Conservation (phyloP, 805 yeast genomes). For the Millerozyma acaciae region DNA sequence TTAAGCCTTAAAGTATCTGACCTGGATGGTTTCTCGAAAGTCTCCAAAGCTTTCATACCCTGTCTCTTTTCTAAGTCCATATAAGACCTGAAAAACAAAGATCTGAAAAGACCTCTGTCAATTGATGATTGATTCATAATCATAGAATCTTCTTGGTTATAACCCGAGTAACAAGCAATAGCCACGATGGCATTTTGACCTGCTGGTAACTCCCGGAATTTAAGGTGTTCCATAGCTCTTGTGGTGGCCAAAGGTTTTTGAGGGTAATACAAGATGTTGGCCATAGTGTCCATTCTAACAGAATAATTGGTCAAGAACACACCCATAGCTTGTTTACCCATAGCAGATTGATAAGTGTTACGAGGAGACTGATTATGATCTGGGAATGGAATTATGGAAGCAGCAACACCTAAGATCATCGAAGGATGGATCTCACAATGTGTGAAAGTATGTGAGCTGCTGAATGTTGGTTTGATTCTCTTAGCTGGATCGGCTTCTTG, state of each 20-base stretch:
- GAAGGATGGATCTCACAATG: constrained; percentile 99
- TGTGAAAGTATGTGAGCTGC: constrained; percentile 72
- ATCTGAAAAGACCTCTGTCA: constrained; percentile 94
- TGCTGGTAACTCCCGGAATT: constrained; percentile 97
- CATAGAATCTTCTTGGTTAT: constrained; percentile 99
- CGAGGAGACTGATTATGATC: constrained; percentile 99
- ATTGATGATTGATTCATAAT: constrained; percentile 98
- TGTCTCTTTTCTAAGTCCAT: constrained; percentile 98
- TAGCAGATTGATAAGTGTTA: constrained; percentile 98
- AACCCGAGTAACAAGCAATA: constrained; percentile 96
- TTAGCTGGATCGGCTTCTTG: constrained; percentile 68
- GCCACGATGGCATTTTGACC: constrained; percentile 99
- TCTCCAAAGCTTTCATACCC: constrained; percentile 97
- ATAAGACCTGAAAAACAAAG: constrained; percentile 92
- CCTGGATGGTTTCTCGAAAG: constrained; percentile 94
- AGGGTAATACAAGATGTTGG: constrained; percentile 93
- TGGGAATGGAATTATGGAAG: constrained; percentile 98
- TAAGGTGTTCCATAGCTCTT: constrained; percentile 94
- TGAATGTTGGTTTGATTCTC: constrained; percentile 70
- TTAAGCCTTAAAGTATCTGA: constrained; percentile 92
- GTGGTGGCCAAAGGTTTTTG: constrained; percentile 98
- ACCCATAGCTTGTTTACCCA: constrained; percentile 99
- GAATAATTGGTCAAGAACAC: constrained; percentile 92
- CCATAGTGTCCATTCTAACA: constrained; percentile 99
- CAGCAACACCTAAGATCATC: constrained; percentile 98